Conservation (phyloP, 2,329 filamentous ascomycete genomes). For the Annulohypoxylon truncatum region DNA sequence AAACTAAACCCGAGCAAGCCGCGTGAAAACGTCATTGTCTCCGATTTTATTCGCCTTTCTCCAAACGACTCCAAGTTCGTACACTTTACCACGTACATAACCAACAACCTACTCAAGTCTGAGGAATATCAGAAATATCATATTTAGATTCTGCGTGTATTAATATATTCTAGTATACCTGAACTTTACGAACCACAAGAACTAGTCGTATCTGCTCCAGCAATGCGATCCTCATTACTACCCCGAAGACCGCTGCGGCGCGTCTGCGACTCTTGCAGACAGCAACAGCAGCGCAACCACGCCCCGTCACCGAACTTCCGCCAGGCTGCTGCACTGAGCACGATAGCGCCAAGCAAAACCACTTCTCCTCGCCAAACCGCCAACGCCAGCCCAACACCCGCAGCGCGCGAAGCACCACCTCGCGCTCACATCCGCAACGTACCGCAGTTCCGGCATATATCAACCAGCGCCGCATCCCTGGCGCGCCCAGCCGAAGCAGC, state of each 20-base stretch:
- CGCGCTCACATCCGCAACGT: background rate
- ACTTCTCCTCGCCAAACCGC: background rate
- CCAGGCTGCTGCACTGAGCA: background rate
- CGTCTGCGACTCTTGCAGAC: slow-evolving; percentile 47
- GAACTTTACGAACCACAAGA: background rate
- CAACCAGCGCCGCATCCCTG: slow-evolving; percentile 15
- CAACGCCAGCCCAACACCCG: background rate
- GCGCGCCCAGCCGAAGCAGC: background rate
- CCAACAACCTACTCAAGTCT: background rate
- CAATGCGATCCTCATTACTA: slow-evolving; percentile 44
- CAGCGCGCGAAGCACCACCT: background rate
- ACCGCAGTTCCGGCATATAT: slow-evolving; percentile 12
- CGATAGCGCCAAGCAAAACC: background rate
- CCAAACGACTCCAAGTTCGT: slow-evolving; percentile 12
- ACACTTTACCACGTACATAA: background rate
- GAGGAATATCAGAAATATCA: background rate
- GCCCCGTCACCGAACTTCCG: slow-evolving; percentile 14
- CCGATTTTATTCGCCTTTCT: slow-evolving; percentile 25
- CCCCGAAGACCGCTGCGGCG: slow-evolving; percentile 40
- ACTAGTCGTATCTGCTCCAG: background rate
- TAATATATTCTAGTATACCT: background rate
- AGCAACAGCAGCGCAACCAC: slow-evolving; percentile 35
- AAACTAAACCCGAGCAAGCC: slow-evolving; percentile 27
- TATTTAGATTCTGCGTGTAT: background rate
- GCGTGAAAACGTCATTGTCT: slow-evolving; percentile 32